A percentile compares a stretch with the other conserved stretches of the same genome.
These are phyloP conservation scores for Leccinellum albellum DNA, from an alignment of 768 basidiomycete species.

Conservation along the genomic window DNA sequence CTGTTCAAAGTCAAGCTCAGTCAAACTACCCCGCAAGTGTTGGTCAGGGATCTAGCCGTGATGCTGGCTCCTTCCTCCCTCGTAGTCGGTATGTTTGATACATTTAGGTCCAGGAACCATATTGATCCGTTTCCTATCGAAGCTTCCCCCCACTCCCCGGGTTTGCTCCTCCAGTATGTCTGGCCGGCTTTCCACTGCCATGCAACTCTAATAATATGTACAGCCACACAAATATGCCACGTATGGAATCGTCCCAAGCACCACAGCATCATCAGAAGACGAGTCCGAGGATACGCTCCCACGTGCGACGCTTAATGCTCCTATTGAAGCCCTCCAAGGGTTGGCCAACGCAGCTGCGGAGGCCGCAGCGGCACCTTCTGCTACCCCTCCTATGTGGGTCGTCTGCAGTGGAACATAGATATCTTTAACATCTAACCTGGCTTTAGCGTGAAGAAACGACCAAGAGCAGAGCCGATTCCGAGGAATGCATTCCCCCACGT, in stretches of 20 bases:
- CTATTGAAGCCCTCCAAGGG: constrained; percentile 91
- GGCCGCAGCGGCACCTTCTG: constrained; percentile 76
- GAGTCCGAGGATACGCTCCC: constrained; percentile 89
- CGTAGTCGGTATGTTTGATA: constrained; percentile 33
- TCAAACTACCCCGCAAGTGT: constrained; percentile 17
- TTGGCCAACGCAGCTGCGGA: constrained; percentile 94
- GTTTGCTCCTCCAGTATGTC: constrained; percentile 81
- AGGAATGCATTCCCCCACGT: constrained; percentile 87
- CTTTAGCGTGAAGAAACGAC: constrained; percentile 68
- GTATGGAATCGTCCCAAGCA: constrained; percentile 84
- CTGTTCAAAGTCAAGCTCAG: constrained; percentile 48
- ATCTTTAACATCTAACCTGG: not conserved
- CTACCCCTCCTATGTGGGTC: constrained; percentile 54
- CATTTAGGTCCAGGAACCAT: constrained; percentile 14
- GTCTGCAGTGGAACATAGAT: not conserved
- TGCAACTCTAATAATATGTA: constrained; percentile 10
- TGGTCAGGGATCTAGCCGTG: constrained; percentile 23
- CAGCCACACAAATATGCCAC: constrained; percentile 88
- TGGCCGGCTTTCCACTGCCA: constrained; percentile 8
- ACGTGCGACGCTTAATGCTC: constrained; percentile 79
- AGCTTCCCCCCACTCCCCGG: constrained; percentile 86
- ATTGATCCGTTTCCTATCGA: constrained; percentile 30
- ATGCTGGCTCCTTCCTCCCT: constrained; percentile 29
- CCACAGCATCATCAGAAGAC: constrained; percentile 83
- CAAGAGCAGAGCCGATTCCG: constrained; percentile 77